phyloP scores from a whole-genome alignment of 176 grass and related monocot species.

The Melocanna baccifera region DNA sequence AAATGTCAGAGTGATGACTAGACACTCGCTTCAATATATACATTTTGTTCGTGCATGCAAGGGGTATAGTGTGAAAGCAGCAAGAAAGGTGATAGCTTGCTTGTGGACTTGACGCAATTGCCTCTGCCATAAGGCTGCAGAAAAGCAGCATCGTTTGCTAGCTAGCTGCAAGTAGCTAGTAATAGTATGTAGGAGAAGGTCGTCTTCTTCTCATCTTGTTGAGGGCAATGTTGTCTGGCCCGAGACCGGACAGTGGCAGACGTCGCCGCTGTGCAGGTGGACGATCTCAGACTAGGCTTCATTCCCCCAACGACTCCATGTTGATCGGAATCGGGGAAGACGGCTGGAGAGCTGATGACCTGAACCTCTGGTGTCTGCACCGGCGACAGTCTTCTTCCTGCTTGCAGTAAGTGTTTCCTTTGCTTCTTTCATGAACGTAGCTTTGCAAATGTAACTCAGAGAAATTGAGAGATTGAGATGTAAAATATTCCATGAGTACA shows the following conservation, averaged over 20 bases:
- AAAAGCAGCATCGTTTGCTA: constrained; percentile 20
- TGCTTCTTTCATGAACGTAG: background rate
- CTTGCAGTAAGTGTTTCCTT: background rate
- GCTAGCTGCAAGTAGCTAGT: background rate
- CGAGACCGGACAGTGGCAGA: constrained; percentile 39
- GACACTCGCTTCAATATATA: too few relatives aligned
- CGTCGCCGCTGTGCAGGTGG: background rate
- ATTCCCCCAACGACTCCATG: constrained; percentile 65
- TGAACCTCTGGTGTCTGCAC: background rate
- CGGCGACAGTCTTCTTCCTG: background rate
- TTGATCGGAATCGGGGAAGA: background rate
- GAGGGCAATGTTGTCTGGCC: constrained; percentile 81
- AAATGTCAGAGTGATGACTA: too few relatives aligned
- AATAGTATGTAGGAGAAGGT: background rate
- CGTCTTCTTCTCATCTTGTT: constrained; percentile 30
- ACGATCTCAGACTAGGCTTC: constrained; percentile 91
- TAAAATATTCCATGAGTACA: background rate
- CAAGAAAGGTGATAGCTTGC: constrained; percentile 12
- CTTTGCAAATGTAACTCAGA: background rate
- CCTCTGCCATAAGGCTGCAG: constrained; percentile 19
- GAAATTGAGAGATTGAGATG: background rate
- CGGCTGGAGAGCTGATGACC: background rate
- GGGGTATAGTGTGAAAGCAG: constrained; percentile 38
- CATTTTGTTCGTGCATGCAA: constrained; percentile 9
- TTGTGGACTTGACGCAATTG: constrained; percentile 14